Percentiles rank a stretch among this genome's conserved stretches.
phyloP scores from a whole-genome alignment of 495 filamentous ascomycete species.

The Penicillium angulare region DNA sequence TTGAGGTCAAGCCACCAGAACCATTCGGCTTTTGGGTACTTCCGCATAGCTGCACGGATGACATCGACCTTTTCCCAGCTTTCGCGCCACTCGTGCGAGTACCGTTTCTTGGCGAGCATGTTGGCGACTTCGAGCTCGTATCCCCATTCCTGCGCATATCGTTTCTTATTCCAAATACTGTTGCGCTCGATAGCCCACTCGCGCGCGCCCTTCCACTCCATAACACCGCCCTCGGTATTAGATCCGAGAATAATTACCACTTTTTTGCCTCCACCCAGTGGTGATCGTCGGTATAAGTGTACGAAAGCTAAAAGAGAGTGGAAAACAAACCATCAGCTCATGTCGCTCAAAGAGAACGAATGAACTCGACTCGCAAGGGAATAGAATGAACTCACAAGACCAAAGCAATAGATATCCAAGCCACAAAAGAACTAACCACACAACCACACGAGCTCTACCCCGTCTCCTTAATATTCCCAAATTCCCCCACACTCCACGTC shows the following conservation, averaged over 20 bases:
- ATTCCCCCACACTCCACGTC: constrained; percentile 28
- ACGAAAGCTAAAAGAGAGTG: constrained; percentile 28
- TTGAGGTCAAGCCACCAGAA: constrained; percentile 99
- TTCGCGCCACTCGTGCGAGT: constrained; percentile 98
- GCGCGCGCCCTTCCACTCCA: constrained; percentile 97
- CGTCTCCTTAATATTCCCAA: constrained; percentile 46
- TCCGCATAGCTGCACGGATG: constrained; percentile 84
- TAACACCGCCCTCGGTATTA: constrained; percentile 93
- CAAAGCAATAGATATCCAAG: constrained; percentile 62
- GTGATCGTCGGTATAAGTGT: constrained; percentile 53
- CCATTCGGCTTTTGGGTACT: constrained; percentile 97
- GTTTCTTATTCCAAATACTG: constrained; percentile 90
- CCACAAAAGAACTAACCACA: constrained; percentile 59
- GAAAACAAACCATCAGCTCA: constrained; percentile 1
- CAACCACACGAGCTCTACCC: constrained; percentile 57
- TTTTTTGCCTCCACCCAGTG: constrained; percentile 80
- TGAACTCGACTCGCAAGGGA: not conserved
- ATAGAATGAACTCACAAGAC: constrained; percentile 42
- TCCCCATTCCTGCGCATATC: constrained; percentile 84
- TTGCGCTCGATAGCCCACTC: constrained; percentile 99
- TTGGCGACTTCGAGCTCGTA: constrained; percentile 96
- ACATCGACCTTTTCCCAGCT: constrained; percentile 99
- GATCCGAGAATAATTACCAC: constrained; percentile 92
- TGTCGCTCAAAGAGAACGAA: too few relatives aligned
- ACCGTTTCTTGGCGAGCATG: constrained; percentile 97